Base-by-base conservation (phyloP, 2,329 filamentous ascomycete genomes). In the Penicillium thymicola region DNA sequence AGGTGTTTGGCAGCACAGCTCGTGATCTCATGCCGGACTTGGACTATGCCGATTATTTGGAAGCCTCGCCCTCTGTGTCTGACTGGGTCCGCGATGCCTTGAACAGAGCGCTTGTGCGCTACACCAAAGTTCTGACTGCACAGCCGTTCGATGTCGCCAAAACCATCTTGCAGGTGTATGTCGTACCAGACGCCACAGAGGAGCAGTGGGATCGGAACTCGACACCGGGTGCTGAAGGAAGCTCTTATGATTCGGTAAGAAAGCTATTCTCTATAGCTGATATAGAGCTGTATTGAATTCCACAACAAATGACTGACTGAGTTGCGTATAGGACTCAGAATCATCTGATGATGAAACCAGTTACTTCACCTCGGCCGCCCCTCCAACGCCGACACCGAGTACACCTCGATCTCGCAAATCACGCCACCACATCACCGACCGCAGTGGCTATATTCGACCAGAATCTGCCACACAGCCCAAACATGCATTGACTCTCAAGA, bases 71-170 rank as follows among this genome's bases (percentile, higher is more conserved):
- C 0, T 90, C 89, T 0, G 82, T 86, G 28, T 81, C 91, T 11
- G 88, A 90, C 65, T 89, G 89, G 61, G 80, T 88, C 42, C 90
- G 89, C 70, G 87, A 88, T 60, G 78, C 96, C 59, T 70, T 96
- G 46, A 92, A 97, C 71, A 88, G 92, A 72, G 85, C 94, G 62
- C 72, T 96, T 73, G 95, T 92, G 87, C 93, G 94, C 71, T 99
- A 99, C 77, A 89, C 88, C 14, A 91, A 88, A 56, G 87, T 96
- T 25, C 75, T 97, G 68, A 87, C 96, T 71, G 89, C 91, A 52
- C 94, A 99, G 76, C 94, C 94, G 14, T 97, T 99, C 73, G 94
- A 97, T 79, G 92, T 97, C 56, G 92, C 93, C 69, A 97, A 97
- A 82, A 94, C 88, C 14, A 85, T 97, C 54, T 78, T 99, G 65